Evolutionary conservation across 768 basidiomycete genomes (phyloP), one percentile per base, ranked within the genome.

Genomic region (Hericium coralloides): DNA sequence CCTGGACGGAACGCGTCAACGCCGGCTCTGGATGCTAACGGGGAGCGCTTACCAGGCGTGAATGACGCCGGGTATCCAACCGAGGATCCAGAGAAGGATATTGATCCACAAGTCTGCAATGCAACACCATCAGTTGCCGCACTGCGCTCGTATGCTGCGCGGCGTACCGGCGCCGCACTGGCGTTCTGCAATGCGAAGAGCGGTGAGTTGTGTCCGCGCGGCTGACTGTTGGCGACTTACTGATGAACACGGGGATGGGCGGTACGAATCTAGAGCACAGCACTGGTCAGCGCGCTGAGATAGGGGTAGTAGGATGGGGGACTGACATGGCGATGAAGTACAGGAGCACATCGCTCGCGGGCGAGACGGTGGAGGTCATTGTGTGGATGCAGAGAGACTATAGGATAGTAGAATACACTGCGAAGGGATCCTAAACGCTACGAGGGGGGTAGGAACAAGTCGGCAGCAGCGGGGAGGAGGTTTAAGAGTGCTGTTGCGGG

Each of bases 51-150:
- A 77, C 74, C 72, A 75, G 36, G 76, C 74, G 39, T 77, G 75
- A 18, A 76, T 53, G n/a, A 72, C 64, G 45, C 74, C 76, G 3
- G 76, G 76, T 20, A 77, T 72, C 74, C 74, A 78, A 10, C 72
- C 76, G 10, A 78, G 66, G 45, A 76, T 65, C 68, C 72, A 75
- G 12, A 78, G 67, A 0, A 68, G 63, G 59, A 75, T 65, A 57
- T 76, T 76, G 54, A 75, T 72, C 63, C 64, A 66, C 53, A 75
- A 53, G 36, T 74, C 72, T 73, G 54, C 23, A 17, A 36, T 25
- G 12, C 12, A 47, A 53, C 23, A n/a, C 18, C 18, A 54, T 38
- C 37, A 23, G 38, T n/a, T n/a, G n/a, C n/a, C n/a, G n/a, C n/a
- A n/a, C 23, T 49, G 41, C 49, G 3, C 26, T 6, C 2, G 20